These are phyloP conservation scores for Hebeloma cylindrosporum DNA, from an alignment of 768 basidiomycete species.

Conservation along the genomic window DNA sequence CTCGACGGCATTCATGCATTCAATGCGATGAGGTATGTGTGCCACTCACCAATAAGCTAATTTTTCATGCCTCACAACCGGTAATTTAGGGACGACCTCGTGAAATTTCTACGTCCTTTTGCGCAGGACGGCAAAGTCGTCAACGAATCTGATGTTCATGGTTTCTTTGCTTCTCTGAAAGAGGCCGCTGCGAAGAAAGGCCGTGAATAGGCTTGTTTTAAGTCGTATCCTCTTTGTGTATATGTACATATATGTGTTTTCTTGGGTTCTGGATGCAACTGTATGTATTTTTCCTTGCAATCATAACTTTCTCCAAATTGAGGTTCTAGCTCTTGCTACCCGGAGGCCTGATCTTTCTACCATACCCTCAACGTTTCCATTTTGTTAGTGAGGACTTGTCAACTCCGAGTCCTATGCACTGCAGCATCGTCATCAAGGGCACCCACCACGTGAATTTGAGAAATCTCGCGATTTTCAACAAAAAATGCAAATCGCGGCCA, in stretches of 20 bases:
- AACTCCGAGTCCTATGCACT: too few species aligned
- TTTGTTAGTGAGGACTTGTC: too few species aligned
- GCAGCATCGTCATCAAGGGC: too few species aligned
- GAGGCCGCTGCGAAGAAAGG: slow-evolving; percentile 37
- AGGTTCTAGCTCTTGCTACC: too few species aligned
- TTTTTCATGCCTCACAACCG: not conserved
- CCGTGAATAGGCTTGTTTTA: slow-evolving; percentile 8
- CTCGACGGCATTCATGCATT: slow-evolving; percentile 85
- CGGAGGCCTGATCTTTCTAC: too few species aligned
- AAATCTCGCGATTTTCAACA: too few species aligned
- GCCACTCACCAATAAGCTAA: slow-evolving; percentile 3
- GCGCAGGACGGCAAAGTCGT: slow-evolving; percentile 77
- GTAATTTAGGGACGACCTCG: slow-evolving; percentile 61
- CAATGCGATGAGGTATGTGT: slow-evolving; percentile 73
- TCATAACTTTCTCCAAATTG: too few species aligned
- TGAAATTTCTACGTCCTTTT: slow-evolving; percentile 74
- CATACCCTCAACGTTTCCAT: too few species aligned
- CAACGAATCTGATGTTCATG: slow-evolving; percentile 65
- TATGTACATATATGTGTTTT: too few species aligned
- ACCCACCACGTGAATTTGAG: too few species aligned
- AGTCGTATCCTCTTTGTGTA: not conserved
- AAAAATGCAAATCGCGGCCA: too few species aligned
- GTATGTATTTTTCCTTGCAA: not conserved
- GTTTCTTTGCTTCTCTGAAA: slow-evolving; percentile 60
- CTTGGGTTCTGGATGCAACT: not conserved